Conservation (phyloP, 1,139 yeast genomes). For the Taiozyma sp. region DNA sequence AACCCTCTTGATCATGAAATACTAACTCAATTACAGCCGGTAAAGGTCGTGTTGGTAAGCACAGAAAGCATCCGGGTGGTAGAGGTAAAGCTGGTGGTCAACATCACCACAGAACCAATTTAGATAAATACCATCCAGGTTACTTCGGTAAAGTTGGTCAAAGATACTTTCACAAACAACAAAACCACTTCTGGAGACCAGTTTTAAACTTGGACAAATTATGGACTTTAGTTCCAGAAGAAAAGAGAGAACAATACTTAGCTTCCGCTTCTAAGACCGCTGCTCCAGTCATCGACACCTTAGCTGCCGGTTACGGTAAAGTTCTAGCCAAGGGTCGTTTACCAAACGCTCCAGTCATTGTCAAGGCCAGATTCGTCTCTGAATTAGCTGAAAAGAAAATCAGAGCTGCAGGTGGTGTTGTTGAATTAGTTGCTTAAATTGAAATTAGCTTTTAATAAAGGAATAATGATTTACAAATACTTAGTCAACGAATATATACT, state of each 20-base stretch:
- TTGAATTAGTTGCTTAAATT: conserved; percentile 93
- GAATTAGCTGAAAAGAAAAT: conserved; percentile 99
- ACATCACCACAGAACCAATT: conserved; percentile 99
- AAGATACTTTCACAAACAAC: conserved; percentile 99
- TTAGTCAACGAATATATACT: neutral
- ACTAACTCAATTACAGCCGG: conserved; percentile 65
- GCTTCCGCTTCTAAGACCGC: conserved; percentile 80
- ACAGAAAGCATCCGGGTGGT: conserved; percentile 99
- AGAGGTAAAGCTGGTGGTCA: conserved; percentile 99
- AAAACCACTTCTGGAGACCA: conserved; percentile 97
- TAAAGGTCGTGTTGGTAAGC: conserved; percentile 99
- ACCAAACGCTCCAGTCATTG: conserved; percentile 98
- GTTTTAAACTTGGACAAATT: conserved; percentile 97
- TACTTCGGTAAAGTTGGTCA: conserved; percentile 99
- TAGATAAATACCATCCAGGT: conserved; percentile 99
- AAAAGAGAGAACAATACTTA: conserved; percentile 93
- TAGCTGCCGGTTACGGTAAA: conserved; percentile 99
- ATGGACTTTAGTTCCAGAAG: conserved; percentile 96
- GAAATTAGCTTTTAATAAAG: neutral
- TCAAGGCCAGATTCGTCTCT: conserved; percentile 98
- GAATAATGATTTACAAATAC: neutral
- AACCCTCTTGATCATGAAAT: conserved; percentile 1
- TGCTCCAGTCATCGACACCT: conserved; percentile 99
- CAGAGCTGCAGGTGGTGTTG: conserved; percentile 99
- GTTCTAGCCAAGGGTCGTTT: conserved; percentile 99